Evolutionary conservation across 495 filamentous ascomycete species (phyloP).

Genomic region (Bombardia bombarda): DNA sequence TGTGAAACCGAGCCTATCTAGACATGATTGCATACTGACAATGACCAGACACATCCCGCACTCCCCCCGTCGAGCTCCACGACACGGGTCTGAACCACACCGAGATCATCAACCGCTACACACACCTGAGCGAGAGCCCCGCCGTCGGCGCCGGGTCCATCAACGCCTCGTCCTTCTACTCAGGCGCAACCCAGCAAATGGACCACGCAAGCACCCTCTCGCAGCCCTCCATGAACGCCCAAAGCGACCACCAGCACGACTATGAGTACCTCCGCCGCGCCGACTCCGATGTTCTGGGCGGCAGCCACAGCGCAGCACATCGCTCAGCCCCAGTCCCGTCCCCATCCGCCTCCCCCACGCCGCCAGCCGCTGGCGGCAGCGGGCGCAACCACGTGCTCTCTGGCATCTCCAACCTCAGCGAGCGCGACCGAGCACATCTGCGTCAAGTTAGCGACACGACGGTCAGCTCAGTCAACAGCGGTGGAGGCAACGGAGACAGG

Average conservation of each 20-base stretch:
- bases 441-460: constrained; percentile 38
- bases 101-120: constrained; percentile 19
- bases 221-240: constrained; percentile 2
- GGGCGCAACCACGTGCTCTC: constrained; percentile 18
- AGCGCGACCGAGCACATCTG: constrained; percentile 35
- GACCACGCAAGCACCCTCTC: constrained; percentile 20
- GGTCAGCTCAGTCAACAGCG: constrained; percentile 23
- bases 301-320: background rate
- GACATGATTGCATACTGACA: too few relatives aligned
- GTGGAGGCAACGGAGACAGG: background rate
- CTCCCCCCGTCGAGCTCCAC: constrained; percentile 26
- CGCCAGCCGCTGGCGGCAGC: constrained; percentile 4
- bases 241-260: background rate
- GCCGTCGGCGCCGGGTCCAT: constrained; percentile 5
- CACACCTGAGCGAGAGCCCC: constrained; percentile 11
- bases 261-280: constrained; percentile 16
- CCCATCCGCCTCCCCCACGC: background rate
- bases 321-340: background rate
- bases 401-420: constrained; percentile 35
- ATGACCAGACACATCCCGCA: constrained; percentile 24
- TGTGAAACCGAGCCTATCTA: too few relatives aligned
- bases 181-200: constrained; percentile 12
- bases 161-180: constrained; percentile 9
- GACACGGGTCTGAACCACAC: constrained; percentile 18
- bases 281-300: constrained; percentile 25